Percentiles rank a stretch among this genome's conserved stretches.
These are phyloP conservation scores for Globisporangium cystogenes DNA, from an alignment of 352 stramenopile species.

Conservation along the genomic window DNA sequence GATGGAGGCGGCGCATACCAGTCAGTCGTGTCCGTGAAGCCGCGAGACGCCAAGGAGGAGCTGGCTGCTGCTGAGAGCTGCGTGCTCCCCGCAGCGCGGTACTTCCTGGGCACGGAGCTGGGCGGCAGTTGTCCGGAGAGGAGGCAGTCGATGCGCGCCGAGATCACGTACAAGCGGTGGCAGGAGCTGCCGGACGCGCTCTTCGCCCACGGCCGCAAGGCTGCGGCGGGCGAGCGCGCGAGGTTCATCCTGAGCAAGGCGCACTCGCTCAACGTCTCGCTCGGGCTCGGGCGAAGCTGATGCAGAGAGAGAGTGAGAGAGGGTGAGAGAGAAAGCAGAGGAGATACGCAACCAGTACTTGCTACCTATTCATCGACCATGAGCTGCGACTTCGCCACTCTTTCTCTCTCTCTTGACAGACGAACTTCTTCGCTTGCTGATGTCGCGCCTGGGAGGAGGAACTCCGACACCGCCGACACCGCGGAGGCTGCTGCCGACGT, in stretches of 20 bases:
- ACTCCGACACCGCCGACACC: too few species aligned
- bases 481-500: background rate
- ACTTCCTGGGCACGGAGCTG: constrained; percentile 80
- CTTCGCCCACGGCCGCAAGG: constrained; percentile 51
- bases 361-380: background rate
- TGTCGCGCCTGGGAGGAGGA: background rate
- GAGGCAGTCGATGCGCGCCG: constrained; percentile 50
- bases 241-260: constrained; percentile 74
- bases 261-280: constrained; percentile 55
- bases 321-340: background rate
- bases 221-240: constrained; percentile 65
- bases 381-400: background rate
- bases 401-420: too few species aligned
- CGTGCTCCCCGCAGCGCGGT: constrained; percentile 56
- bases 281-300: constrained; percentile 44
- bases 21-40: background rate
- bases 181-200: constrained; percentile 57
- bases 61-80: constrained; percentile 22
- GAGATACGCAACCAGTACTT: background rate
- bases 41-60: constrained; percentile 13
- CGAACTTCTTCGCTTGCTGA: background rate
- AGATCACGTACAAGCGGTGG: constrained; percentile 63
- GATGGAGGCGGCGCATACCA: background rate
- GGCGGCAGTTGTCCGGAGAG: constrained; percentile 41
- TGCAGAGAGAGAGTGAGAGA: background rate